These are phyloP conservation scores for Hyaloscypha hepaticicola DNA, from an alignment of 495 filamentous ascomycete genomes.

Conservation along the genomic window DNA sequence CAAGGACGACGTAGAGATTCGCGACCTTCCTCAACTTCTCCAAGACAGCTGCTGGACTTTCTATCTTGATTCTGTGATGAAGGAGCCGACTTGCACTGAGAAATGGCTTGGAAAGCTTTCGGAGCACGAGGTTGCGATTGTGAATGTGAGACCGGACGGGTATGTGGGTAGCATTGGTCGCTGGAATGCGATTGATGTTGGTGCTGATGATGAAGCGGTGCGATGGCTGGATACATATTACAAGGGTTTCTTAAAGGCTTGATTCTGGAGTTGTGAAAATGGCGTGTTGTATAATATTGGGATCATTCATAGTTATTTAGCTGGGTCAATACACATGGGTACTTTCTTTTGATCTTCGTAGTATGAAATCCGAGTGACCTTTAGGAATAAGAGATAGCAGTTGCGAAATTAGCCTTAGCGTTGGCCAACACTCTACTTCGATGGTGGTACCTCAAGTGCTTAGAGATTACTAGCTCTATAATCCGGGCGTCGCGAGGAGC, in stretches of 20 bases:
- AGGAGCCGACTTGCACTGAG: constrained; percentile 39
- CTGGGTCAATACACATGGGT: neutral
- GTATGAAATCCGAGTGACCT: too few relatives aligned
- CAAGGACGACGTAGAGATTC: constrained; percentile 56
- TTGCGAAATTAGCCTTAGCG: too few relatives aligned
- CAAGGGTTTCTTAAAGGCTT: constrained; percentile 34
- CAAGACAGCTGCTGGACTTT: constrained; percentile 65
- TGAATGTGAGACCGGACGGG: constrained; percentile 65
- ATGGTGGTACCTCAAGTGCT: too few relatives aligned
- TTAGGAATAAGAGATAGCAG: too few relatives aligned
- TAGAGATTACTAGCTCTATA: too few relatives aligned
- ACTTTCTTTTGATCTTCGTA: too few relatives aligned
- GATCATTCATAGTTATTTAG: neutral
- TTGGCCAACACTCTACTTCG: too few relatives aligned
- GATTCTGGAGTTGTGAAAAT: neutral
- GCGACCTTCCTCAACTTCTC: constrained; percentile 56
- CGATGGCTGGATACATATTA: constrained; percentile 51
- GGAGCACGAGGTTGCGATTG: constrained; percentile 51
- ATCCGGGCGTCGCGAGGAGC: too few relatives aligned
- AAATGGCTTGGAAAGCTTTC: constrained; percentile 58
- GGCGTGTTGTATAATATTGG: neutral
- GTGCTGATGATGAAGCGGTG: constrained; percentile 32
- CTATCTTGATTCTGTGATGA: constrained; percentile 60
- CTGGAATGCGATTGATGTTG: constrained; percentile 41
- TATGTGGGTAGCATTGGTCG: constrained; percentile 60